phyloP scores from a whole-genome alignment of 805 yeast species.

The Candida parachauliodes region DNA sequence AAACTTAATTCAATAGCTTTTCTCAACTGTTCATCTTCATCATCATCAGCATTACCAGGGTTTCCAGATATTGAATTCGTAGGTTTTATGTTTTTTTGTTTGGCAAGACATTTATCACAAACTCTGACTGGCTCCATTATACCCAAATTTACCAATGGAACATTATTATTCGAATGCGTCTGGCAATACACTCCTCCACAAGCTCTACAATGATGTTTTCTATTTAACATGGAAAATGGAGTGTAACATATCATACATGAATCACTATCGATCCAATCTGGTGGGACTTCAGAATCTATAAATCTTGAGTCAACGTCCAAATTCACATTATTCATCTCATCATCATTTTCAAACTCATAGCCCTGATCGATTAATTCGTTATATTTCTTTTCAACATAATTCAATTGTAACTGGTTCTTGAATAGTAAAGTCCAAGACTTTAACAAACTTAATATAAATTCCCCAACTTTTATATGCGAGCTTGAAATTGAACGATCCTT shows the following conservation, averaged over 20 bases:
- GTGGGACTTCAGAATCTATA: constrained; percentile 88
- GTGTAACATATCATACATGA: constrained; percentile 92
- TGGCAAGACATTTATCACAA: constrained; percentile 75
- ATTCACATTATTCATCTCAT: constrained; percentile 5
- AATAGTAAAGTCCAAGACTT: constrained; percentile 80
- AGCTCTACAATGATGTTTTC: constrained; percentile 95
- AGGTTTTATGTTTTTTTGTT: constrained; percentile 5
- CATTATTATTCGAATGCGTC: constrained; percentile 69
- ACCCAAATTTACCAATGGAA: constrained; percentile 79
- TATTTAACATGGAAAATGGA: constrained; percentile 72
- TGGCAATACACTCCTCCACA: constrained; percentile 96
- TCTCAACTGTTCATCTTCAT: constrained; percentile 73
- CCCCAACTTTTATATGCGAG: constrained; percentile 43
- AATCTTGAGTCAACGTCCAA: constrained; percentile 38
- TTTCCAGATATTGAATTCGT: background rate
- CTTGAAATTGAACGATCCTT: constrained; percentile 13
- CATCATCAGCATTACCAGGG: constrained; percentile 17
- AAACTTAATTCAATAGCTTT: constrained; percentile 78
- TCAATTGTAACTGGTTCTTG: constrained; percentile 59
- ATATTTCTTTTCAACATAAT: constrained; percentile 62
- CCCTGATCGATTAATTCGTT: constrained; percentile 58
- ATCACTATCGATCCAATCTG: constrained; percentile 96
- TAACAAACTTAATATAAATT: constrained; percentile 56
- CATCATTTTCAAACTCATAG: constrained; percentile 57
- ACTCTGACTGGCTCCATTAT: constrained; percentile 87